phyloP scores from a whole-genome alignment of 1,139 yeast genomes.

The Candida sp. region DNA sequence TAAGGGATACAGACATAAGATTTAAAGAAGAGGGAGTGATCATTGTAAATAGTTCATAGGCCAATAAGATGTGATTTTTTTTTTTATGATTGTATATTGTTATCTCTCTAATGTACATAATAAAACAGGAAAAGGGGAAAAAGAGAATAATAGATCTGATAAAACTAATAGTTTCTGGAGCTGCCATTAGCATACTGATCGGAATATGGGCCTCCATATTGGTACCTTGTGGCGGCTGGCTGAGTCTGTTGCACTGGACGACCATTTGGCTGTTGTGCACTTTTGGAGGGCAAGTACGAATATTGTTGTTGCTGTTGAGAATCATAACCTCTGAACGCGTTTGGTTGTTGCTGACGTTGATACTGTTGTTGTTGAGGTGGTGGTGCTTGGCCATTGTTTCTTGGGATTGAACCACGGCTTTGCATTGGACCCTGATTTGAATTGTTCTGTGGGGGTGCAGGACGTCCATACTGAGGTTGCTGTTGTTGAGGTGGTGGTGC shows the following conservation, averaged over 20 bases:
- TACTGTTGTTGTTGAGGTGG: slow-evolving; percentile 3
- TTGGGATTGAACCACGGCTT: slow-evolving; percentile 5
- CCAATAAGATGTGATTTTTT: neutral
- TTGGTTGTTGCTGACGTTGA: slow-evolving; percentile 5
- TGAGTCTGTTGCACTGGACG: neutral
- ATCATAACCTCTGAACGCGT: slow-evolving; percentile 13
- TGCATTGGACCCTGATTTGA: slow-evolving; percentile 8
- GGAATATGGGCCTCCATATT: slow-evolving; percentile 9
- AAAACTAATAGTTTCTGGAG: slow-evolving; percentile 11
- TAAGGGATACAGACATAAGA: slow-evolving; percentile 68
- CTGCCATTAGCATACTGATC: slow-evolving; percentile 12
- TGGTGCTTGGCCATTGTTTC: slow-evolving; percentile 6
- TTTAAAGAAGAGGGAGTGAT: slow-evolving; percentile 35
- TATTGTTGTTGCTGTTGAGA: slow-evolving; percentile 2
- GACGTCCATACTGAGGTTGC: slow-evolving; percentile 9
- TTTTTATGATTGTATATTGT: neutral
- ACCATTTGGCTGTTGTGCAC: neutral
- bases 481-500: slow-evolving; percentile 12
- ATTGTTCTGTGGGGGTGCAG: slow-evolving; percentile 15
- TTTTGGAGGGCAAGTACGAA: slow-evolving; percentile 7
- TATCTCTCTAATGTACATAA: neutral
- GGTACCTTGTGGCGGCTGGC: neutral
- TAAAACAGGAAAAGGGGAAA: neutral
- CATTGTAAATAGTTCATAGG: neutral
- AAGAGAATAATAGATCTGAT: neutral